These are phyloP conservation scores for Xerocomus brunneocitrinus DNA, from an alignment of 768 basidiomycete species.

Conservation along the genomic window DNA sequence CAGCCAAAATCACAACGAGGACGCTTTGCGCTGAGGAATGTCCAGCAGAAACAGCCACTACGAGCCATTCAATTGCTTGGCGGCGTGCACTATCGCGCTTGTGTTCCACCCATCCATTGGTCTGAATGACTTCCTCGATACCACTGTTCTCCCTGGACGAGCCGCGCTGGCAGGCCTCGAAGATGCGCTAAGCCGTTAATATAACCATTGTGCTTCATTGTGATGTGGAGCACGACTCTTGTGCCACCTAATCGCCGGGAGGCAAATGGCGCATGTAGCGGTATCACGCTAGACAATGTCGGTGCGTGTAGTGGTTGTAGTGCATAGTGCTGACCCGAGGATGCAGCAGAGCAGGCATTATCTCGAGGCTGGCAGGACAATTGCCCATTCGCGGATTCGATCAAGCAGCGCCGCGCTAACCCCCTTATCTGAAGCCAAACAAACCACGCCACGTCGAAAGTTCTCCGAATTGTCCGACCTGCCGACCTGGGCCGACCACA, in stretches of 20 bases:
- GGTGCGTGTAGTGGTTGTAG: slow-evolving; percentile 11
- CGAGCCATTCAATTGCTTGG: not conserved
- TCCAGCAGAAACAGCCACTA: not conserved
- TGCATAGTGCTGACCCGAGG: slow-evolving; percentile 2
- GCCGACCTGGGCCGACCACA: not conserved
- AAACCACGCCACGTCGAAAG: slow-evolving; percentile 22
- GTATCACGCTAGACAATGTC: not conserved
- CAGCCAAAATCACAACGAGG: not conserved
- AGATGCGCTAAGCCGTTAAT: slow-evolving; percentile 18
- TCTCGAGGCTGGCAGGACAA: slow-evolving; percentile 1
- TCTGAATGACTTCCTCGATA: slow-evolving; percentile 2
- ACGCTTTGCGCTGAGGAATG: slow-evolving; percentile 5
- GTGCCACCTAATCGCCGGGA: slow-evolving; percentile 23
- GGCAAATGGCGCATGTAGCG: not conserved
- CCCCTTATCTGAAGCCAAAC: slow-evolving; percentile 31
- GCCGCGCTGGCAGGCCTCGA: slow-evolving; percentile 5
- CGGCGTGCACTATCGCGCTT: slow-evolving; percentile 9
- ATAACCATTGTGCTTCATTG: slow-evolving; percentile 16
- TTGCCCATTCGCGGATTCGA: slow-evolving; percentile 11
- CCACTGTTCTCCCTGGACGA: not conserved
- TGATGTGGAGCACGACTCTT: slow-evolving; percentile 12
- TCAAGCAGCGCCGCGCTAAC: slow-evolving; percentile 22
- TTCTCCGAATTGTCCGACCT: slow-evolving; percentile 12
- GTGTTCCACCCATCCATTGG: not conserved
- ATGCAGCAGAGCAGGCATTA: not conserved